phyloP scores from a whole-genome alignment of 1,284 basidiomycete species.

The Apiotrichum gamsii region DNA sequence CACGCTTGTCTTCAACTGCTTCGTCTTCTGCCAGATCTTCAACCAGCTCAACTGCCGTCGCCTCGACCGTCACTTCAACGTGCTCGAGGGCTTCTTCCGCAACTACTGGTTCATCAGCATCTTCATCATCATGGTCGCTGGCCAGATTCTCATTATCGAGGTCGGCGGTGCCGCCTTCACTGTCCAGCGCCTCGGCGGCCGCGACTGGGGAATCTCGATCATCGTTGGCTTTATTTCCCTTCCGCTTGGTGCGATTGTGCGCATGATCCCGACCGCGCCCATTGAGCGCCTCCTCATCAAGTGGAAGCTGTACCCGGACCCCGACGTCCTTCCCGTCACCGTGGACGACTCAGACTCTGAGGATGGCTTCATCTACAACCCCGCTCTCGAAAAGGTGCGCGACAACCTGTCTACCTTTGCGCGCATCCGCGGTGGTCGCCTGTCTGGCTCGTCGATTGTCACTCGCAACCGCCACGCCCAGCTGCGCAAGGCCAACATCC shows the following conservation, averaged over 20 bases:
- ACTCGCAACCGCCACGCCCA: conserved; percentile 64
- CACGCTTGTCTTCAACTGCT: conserved; percentile 90
- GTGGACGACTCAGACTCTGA: conserved; percentile 52
- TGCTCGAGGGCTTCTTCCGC: conserved; percentile 72
- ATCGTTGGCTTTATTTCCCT: conserved; percentile 74
- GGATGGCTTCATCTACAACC: conserved; percentile 49
- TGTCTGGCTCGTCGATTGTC: conserved; percentile 65
- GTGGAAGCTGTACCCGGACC: conserved; percentile 61
- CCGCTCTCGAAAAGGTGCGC: conserved; percentile 58
- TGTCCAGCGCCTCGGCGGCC: conserved; percentile 69
- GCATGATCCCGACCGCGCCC: conserved; percentile 72
- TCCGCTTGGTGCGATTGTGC: conserved; percentile 77
- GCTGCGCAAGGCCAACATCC: conserved; percentile 51
- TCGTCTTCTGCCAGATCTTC: conserved; percentile 92
- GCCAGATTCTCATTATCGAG: conserved; percentile 84
- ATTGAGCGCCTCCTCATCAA: conserved; percentile 65
- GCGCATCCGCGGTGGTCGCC: conserved; percentile 74
- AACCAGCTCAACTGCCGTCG: conserved; percentile 90
- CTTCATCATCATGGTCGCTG: conserved; percentile 71
- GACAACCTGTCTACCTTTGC: conserved; percentile 78
- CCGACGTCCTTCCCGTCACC: conserved; percentile 60
- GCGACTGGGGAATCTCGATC: conserved; percentile 90
- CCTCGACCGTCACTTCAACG: conserved; percentile 77
- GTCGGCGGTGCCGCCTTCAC: conserved; percentile 87
- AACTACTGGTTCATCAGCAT: conserved; percentile 88